A percentile compares a stretch with the other conserved stretches of the same genome.
Evolutionary conservation across 257 asterid species (phyloP).

Genomic region (Gentiana macrophylla): DNA sequence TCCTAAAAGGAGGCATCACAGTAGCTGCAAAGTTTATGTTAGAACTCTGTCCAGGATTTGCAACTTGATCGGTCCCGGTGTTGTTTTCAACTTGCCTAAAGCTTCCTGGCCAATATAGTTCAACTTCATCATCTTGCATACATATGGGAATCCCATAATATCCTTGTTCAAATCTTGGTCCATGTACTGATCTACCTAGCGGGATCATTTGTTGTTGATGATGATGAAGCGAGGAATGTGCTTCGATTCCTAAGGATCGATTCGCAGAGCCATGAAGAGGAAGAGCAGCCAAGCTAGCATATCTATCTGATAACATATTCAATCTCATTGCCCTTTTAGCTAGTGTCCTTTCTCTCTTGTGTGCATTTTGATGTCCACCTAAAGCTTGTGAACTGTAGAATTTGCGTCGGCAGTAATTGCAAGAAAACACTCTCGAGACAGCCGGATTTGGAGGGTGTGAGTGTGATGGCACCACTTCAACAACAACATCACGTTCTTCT

Average conservation of each 20-base stretch:
- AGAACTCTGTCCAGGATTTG: constrained; percentile 30
- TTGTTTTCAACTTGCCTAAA: constrained; percentile 44
- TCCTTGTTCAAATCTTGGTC: constrained; percentile 42
- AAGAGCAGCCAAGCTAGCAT: constrained; percentile 75
- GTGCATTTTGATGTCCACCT: constrained; percentile 97
- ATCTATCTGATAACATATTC: constrained; percentile 75
- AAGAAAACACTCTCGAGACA: constrained; percentile 57
- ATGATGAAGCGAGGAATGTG: constrained; percentile 64
- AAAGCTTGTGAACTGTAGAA: constrained; percentile 93
- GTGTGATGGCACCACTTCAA: constrained; percentile 11
- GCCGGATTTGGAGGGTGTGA: constrained; percentile 25
- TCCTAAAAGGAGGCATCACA: constrained; percentile 31
- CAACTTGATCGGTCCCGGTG: constrained; percentile 20
- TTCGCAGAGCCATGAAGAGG: constrained; percentile 70
- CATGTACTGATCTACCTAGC: constrained; percentile 20
- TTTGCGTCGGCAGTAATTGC: constrained; percentile 87
- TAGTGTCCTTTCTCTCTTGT: constrained; percentile 79
- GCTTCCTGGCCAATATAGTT: constrained; percentile 80
- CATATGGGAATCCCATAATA: constrained; percentile 47
- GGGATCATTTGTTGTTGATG: constrained; percentile 41
- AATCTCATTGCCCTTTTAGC: constrained; percentile 86
- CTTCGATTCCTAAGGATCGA: constrained; percentile 69
- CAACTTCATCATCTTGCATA: constrained; percentile 54
- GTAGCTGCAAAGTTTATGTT: constrained; percentile 28
- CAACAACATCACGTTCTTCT: constrained; percentile 10